phyloP scores from a whole-genome alignment of 1,139 yeast genomes.

The Geotrichum carabidarum region DNA sequence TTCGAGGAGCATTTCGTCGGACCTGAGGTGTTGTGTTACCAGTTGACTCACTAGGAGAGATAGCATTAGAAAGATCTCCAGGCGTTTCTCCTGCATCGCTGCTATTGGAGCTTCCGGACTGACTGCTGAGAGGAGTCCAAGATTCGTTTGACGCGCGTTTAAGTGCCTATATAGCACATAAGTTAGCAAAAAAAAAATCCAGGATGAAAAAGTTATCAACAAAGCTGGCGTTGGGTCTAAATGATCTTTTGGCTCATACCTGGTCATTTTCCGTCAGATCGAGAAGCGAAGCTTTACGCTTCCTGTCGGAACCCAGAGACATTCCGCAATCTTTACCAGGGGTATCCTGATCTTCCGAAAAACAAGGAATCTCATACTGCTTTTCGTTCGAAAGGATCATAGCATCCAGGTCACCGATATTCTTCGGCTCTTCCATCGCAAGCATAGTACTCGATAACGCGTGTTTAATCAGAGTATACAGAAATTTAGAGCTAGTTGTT shows the following conservation, averaged over 20 bases:
- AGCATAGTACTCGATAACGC: neutral
- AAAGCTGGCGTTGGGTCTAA: neutral
- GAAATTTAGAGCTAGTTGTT: neutral
- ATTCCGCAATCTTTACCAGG: neutral
- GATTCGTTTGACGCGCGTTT: constrained; percentile 7
- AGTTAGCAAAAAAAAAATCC: too few relatives aligned
- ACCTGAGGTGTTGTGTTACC: neutral
- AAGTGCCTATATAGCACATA: neutral
- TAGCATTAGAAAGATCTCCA: neutral
- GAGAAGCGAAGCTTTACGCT: constrained; percentile 2
- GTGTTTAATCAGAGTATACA: neutral
- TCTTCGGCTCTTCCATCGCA: constrained; percentile 2
- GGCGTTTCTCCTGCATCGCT: neutral
- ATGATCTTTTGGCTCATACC: neutral
- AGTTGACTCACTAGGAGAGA: neutral
- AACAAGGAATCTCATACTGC: neutral
- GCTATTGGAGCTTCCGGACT: neutral
- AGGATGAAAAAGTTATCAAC: too few relatives aligned
- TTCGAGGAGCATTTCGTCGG: constrained; percentile 11
- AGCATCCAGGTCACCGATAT: constrained; percentile 1
- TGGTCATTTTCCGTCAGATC: neutral
- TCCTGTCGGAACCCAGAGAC: neutral
- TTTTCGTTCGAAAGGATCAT: constrained; percentile 5
- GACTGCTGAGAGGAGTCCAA: constrained; percentile 6
- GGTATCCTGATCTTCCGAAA: neutral